Base-by-base conservation (phyloP, 345 rosid species). In the Citrus sp. region DNA sequence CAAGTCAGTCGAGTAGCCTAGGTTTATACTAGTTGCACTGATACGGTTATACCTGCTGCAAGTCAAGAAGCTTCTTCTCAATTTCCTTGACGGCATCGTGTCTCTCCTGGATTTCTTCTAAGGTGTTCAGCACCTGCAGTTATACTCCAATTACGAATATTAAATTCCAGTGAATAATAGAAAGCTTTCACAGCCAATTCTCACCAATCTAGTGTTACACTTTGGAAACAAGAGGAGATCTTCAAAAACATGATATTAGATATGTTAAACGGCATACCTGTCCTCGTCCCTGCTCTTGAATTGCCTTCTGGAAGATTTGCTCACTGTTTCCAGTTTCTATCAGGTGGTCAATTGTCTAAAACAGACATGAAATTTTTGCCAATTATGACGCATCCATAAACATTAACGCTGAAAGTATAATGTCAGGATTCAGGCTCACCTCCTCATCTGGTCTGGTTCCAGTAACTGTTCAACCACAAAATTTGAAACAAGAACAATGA, bases 61-160 rank as follows among this genome's bases (percentile, higher is more conserved):
- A 79, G 75, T 95, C 98, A 7, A 93, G 94, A 79, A 95, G 98
- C 88, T 89, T 93, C 81, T 89, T 92, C 90, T 95, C 98, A 32
- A 93, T 92, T 68, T 93, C 98, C 56, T 80, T 89, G 24, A 91
- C 97, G 0, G 98, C 95, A 60, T 93, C 98, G 59, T 93, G 98
- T 82, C 98, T 90, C 86, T 95, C 98, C 83, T 95, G 98, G 75
- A 95, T 95, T 82, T 95, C 98, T 78, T 93, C 98, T 77, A 95
- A 80, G 22, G 97, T 91, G 69, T 92, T 94, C 75, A 90, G 72
- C 68, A 95, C 94, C 98, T 94, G 86, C 67, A 64, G 77, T 25
- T 75, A 62, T 46, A 25, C 68, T 28, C 59, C 70, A 73, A 61
- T 18, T 22, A 27, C 35, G 19, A 37, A 62, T 28, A 62, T 60